Percentiles rank a stretch among this genome's conserved stretches.
phyloP scores from a whole-genome alignment of 768 basidiomycete genomes.

The Saitozyma sp. region DNA sequence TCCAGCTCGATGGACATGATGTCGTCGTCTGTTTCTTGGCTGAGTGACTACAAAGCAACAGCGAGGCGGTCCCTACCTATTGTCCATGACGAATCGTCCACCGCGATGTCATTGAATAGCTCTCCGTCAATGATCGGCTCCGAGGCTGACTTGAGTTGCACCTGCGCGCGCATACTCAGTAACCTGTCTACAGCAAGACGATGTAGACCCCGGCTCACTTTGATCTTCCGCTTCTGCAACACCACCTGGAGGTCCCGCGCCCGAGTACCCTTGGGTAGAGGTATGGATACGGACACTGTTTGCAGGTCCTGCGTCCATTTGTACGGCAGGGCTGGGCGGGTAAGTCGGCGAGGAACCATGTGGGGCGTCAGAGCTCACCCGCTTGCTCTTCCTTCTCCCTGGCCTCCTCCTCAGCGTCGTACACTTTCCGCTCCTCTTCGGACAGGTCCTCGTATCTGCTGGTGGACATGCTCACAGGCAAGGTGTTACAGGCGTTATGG shows the following conservation, averaged over 20 bases:
- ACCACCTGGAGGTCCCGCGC: conserved; percentile 70
- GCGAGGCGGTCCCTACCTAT: conserved; percentile 61
- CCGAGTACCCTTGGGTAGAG: conserved; percentile 83
- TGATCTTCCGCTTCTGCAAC: conserved; percentile 79
- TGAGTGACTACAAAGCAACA: not conserved
- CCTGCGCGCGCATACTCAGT: conserved; percentile 21
- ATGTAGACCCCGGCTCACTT: conserved; percentile 58
- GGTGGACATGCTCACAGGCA: not conserved
- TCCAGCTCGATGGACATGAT: conserved; percentile 48
- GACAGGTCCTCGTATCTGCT: conserved; percentile 70
- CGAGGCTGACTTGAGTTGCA: conserved; percentile 66
- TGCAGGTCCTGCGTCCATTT: conserved; percentile 85
- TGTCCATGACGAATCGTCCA: conserved; percentile 97
- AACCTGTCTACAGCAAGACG: not conserved
- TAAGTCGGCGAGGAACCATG: conserved; percentile 8
- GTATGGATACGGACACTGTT: conserved; percentile 78
- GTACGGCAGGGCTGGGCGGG: conserved; percentile 73
- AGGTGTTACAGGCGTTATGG: too few species aligned
- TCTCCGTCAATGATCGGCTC: conserved; percentile 86
- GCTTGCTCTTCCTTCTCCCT: conserved; percentile 79
- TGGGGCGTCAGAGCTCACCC: conserved; percentile 58
- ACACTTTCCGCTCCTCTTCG: conserved; percentile 70
- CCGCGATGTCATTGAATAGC: conserved; percentile 86
- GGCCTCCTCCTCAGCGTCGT: conserved; percentile 66
- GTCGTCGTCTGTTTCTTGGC: conserved; percentile 33